These are phyloP conservation scores for Pistacia integerrima DNA, from an alignment of 345 rosid species.

Conservation along the genomic window DNA sequence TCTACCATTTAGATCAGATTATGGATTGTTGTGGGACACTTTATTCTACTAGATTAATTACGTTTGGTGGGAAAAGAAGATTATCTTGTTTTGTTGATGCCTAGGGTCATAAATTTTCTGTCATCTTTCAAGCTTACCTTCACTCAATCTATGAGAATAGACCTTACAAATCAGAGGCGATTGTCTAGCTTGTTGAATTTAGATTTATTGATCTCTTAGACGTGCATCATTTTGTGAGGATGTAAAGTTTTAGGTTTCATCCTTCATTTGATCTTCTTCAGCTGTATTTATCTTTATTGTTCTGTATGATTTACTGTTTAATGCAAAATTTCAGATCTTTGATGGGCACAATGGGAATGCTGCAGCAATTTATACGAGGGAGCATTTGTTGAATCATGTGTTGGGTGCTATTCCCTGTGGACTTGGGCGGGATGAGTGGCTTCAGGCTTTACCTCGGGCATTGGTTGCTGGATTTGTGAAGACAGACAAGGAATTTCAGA, in stretches of 20 bases:
- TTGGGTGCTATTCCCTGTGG: conserved; percentile 73
- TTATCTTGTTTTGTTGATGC: conserved; percentile 7
- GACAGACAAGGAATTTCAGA: conserved; percentile 95
- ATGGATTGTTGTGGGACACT: not conserved
- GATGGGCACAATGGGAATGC: conserved; percentile 97
- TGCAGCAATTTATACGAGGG: conserved; percentile 80
- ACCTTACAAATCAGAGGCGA: no score
- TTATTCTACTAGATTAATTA: conserved; percentile 2
- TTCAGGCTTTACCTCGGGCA: conserved; percentile 85
- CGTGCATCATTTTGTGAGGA: not conserved
- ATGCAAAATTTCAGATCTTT: conserved; percentile 51
- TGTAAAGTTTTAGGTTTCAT: not conserved
- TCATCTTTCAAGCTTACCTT: not conserved
- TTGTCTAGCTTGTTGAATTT: not conserved
- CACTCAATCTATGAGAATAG: not conserved
- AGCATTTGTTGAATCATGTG: conserved; percentile 68
- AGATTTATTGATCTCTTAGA: not conserved
- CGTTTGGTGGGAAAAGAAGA: not conserved
- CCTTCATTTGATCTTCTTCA: conserved; percentile 10
- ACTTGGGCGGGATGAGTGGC: conserved; percentile 83
- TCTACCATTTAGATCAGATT: not conserved
- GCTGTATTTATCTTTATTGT: conserved; percentile 9
- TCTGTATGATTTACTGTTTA: conserved; percentile 1
- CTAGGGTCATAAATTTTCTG: not conserved
- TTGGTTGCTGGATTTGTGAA: conserved; percentile 91